These are phyloP conservation scores for Euphorbia celastroides DNA, from an alignment of 441 rosid genomes.

Conservation along the genomic window DNA sequence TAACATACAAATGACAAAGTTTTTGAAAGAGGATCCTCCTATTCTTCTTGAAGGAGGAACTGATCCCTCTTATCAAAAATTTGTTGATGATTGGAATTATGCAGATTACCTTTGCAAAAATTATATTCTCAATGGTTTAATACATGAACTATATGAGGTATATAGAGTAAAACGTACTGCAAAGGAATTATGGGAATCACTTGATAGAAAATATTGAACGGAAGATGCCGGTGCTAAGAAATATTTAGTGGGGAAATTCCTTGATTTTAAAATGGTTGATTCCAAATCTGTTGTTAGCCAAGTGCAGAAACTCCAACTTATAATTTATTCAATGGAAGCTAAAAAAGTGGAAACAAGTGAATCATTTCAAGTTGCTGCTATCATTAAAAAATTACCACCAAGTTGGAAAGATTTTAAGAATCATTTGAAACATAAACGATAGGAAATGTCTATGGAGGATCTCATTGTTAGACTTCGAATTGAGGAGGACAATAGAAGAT, in stretches of 20 bases:
- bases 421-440: background rate
- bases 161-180: background rate
- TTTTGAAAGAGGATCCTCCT: background rate
- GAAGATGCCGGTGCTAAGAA: background rate
- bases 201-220: background rate
- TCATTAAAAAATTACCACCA: background rate
- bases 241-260: background rate
- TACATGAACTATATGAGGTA: background rate
- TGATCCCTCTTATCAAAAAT: no score
- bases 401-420: background rate
- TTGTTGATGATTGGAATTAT: background rate
- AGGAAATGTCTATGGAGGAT: background rate
- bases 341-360: background rate
- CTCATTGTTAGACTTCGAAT: background rate
- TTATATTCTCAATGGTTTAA: background rate
- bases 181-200: background rate
- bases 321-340: background rate
- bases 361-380: background rate
- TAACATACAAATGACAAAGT: background rate
- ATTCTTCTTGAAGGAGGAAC: background rate
- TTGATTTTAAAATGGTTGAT: background rate
- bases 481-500: background rate
- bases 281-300: background rate
- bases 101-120: background rate
- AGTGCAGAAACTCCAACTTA: background rate